Evolutionary conservation across 1,284 basidiomycete species (phyloP), one percentile per base, ranked within the genome.

Genomic region (Fomitopsis betulina): DNA sequence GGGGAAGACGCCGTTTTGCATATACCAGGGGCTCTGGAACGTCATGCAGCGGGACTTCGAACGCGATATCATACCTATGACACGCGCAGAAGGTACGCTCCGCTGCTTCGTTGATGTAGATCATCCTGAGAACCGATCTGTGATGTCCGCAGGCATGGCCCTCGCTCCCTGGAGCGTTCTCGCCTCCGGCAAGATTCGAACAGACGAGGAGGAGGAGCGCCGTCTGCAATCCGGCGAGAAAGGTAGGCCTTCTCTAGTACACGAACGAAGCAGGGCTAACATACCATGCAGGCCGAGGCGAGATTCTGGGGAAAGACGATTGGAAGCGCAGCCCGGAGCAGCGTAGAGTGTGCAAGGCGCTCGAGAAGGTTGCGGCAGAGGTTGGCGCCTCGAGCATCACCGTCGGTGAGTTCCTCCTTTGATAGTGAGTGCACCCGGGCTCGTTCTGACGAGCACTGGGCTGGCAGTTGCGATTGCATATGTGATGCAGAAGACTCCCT

Each of bases 51-150:
- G 81, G 10, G 73, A 75, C 40, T 75, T 82, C 45, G 81, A 82
- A 68, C 72, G 79, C 5, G 80, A 83, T 13, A 80, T 83, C 57
- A 73, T 83, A 33, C 80, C 79, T 0, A 81, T 83, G 80, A 72
- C 71, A n/a, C 73, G 75, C 30, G 63, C 65, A 7, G 71, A 77
- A 59, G 81, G 80, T 68, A 5, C 27, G 55, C n/a, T n/a, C n/a
- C n/a, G n/a, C n/a, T 13, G 53, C 30, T 8, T 30, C 27, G 27
- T 30, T n/a, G n/a, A n/a, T n/a, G n/a, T 8, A 30, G 27, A 8
- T 30, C 5, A 8, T 30, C 8, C 8, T 8, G 27, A 30, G 0
- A 30, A 30, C 27, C 8, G 5, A 30, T 30, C 40, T 13, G n/a
- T 12, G 3, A 19, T n/a, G 10, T 10, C 10, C 50, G 40, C 37